phyloP scores from a whole-genome alignment of 2,329 filamentous ascomycete species.

The Ceratocystis cubensis region DNA sequence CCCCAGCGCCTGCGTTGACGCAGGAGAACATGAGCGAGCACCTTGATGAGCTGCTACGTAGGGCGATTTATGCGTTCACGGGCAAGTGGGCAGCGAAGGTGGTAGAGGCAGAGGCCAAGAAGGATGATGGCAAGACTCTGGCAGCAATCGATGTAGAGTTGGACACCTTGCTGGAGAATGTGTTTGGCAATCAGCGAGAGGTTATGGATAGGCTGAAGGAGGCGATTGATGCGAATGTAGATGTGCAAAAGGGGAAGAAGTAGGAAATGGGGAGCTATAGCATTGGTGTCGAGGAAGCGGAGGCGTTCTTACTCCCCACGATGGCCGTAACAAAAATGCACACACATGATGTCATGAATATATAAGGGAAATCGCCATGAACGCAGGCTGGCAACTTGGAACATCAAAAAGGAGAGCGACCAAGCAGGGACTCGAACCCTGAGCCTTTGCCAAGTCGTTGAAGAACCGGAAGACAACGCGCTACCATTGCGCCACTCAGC shows the following conservation, averaged over 20 bases:
- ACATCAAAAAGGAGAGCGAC: slow-evolving; percentile 13
- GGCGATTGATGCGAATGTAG: slow-evolving; percentile 45
- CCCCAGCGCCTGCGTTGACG: slow-evolving; percentile 25
- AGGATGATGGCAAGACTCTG: slow-evolving; percentile 38
- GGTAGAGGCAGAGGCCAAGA: slow-evolving; percentile 37
- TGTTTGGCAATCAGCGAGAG: slow-evolving; percentile 48
- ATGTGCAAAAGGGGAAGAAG: slow-evolving; percentile 38
- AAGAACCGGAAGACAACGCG: slow-evolving; percentile 22
- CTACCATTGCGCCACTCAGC: slow-evolving; percentile 22
- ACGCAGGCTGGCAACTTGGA: neutral
- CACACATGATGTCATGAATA: neutral
- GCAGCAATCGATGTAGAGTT: slow-evolving; percentile 45
- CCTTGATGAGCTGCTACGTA: slow-evolving; percentile 48
- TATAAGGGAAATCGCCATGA: neutral
- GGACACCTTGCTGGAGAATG: slow-evolving; percentile 42
- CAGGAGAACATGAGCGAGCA: slow-evolving; percentile 52
- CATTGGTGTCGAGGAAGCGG: slow-evolving; percentile 19
- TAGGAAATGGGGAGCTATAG: slow-evolving; percentile 27
- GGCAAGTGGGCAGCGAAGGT: slow-evolving; percentile 44
- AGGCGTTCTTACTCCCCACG: neutral
- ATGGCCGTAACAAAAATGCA: neutral
- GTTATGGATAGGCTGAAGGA: slow-evolving; percentile 48
- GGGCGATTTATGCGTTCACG: slow-evolving; percentile 51
- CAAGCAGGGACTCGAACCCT: slow-evolving; percentile 22
- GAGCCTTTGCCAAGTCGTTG: slow-evolving; percentile 21